Evolutionary conservation across 1,284 basidiomycete genomes (phyloP), one percentile per base, ranked within the genome.

Genomic region (Trichosporon ovoides): DNA sequence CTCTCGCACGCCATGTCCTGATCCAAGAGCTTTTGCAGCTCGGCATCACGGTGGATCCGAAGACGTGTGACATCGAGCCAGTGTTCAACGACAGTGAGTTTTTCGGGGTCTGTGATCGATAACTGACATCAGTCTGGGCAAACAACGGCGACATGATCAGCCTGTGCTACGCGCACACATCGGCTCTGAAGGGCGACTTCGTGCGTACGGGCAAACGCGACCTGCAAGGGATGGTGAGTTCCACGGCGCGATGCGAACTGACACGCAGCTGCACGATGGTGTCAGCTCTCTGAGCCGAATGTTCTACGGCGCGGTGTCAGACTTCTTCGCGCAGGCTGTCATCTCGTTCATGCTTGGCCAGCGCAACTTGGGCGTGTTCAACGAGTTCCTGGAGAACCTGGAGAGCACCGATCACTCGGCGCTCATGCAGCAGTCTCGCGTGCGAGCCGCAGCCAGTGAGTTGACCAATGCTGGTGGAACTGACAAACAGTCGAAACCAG

Each of bases 171-270:
- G 78, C 78, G 1, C 79, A 80, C 18, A 80, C 74, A 7, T 76
- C 73, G 0, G 77, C 76, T 2, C 80, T 98, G 52, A 98, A 98
- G 84, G 91, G 93, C n/a, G 93, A 96, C 77, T 97, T 92, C 70
- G 95, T 92, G 0, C 84, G 91, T 82, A 98, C 94, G 0, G 95
- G 95, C 31, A 95, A 91, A 78, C 85, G 95, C 19, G 94, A 98
- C 73, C 79, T 96, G 24, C 83, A 84, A 37, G 95, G 95, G 2
- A 84, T 97, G 80, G 81, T 96, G 20, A 89, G 69, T 49, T 24
- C 14, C 1, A 11, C 11, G 11, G 2, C 5, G 13, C 14, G n/a
- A 12, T 14, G 18, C 20, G 1, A 36, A 33, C 40, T 53, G 19
- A 48, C 31, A 9, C 3, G 1, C 46, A 76, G 74, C 64, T 76